Percentiles rank a stretch among this genome's conserved stretches.
These are phyloP conservation scores for Petunia axillaris DNA, from an alignment of 257 asterid species.

Conservation along the genomic window DNA sequence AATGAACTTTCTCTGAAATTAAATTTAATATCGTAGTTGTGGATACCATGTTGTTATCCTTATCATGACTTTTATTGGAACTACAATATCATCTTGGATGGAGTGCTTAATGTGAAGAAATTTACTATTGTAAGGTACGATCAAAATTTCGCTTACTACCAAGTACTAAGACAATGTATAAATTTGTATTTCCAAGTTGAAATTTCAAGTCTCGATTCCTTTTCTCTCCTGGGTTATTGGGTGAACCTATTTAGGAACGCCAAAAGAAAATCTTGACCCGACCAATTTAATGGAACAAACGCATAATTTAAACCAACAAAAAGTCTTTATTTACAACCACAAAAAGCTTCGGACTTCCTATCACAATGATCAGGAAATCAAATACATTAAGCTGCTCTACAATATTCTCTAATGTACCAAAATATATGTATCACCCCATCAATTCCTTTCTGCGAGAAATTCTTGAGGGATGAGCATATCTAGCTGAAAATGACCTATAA, in stretches of 20 bases:
- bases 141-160: no score
- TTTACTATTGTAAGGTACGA: no score
- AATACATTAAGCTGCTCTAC: no score
- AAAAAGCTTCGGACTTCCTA: background rate
- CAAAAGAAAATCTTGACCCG: background rate
- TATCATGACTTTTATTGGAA: no score
- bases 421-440: background rate
- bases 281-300: background rate
- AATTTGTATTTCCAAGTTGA: background rate
- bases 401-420: background rate
- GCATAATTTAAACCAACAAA: background rate
- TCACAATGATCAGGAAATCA: background rate
- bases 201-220: background rate
- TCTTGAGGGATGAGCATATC: constrained; percentile 66
- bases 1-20: background rate
- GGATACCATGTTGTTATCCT: background rate
- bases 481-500: constrained; percentile 71
- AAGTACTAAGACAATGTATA: no score
- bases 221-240: background rate
- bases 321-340: background rate
- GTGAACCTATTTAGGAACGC: background rate
- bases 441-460: constrained; percentile 22
- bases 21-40: background rate
- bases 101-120: no score
- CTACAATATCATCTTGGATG: no score